These are phyloP conservation scores for Xerocomus spinulosus DNA, from an alignment of 768 basidiomycete genomes.

Conservation along the genomic window DNA sequence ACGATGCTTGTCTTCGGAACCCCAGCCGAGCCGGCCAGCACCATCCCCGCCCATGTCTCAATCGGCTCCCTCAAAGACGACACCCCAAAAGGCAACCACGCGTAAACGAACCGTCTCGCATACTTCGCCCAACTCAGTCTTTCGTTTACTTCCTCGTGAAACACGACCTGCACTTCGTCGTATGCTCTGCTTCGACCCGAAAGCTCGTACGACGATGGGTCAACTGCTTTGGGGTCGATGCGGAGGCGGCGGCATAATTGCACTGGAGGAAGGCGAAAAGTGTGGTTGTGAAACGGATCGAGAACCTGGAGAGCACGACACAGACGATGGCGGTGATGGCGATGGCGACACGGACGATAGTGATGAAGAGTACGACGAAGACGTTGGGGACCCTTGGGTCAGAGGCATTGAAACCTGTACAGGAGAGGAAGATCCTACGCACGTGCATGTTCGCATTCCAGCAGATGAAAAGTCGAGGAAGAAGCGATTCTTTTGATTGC, in stretches of 20 bases:
- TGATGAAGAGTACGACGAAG: conserved; percentile 50
- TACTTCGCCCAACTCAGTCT: conserved; percentile 73
- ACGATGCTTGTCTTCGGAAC: conserved; percentile 15
- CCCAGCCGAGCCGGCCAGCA: conserved; percentile 23
- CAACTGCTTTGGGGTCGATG: conserved; percentile 82
- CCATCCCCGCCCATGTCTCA: conserved; percentile 21
- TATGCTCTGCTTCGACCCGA: conserved; percentile 91
- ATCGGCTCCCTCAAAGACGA: conserved; percentile 30
- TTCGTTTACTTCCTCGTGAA: conserved; percentile 92
- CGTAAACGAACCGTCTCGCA: conserved; percentile 23
- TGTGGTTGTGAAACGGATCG: conserved; percentile 63
- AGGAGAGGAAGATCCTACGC: conserved; percentile 41
- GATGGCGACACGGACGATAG: conserved; percentile 29
- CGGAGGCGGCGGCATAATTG: conserved; percentile 65
- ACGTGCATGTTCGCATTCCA: conserved; percentile 70
- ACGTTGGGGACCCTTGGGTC: conserved; percentile 88
- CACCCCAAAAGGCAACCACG: conserved; percentile 37
- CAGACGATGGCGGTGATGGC: conserved; percentile 39
- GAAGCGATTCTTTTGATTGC: conserved; percentile 62
- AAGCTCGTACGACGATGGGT: conserved; percentile 84
- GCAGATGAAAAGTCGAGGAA: conserved; percentile 71
- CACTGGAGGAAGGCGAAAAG: conserved; percentile 29
- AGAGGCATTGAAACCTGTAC: conserved; percentile 69
- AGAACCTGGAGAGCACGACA: conserved; percentile 22
- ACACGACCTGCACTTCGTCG: conserved; percentile 83